Evolutionary conservation across 768 basidiomycete genomes (phyloP).

Genomic region (Hemileccinum impolitum): DNA sequence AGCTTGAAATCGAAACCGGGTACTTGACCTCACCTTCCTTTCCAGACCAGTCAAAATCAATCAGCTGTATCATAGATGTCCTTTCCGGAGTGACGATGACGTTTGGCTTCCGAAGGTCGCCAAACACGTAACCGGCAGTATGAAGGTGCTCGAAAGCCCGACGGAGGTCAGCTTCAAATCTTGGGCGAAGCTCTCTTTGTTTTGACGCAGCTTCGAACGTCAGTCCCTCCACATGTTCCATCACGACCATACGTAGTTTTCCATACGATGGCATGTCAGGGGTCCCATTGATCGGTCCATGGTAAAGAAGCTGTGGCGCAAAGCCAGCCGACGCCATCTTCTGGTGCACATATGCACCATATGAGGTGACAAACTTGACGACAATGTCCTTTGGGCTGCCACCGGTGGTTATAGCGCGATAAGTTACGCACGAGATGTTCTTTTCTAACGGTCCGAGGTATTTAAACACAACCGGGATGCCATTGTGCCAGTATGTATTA

Average conservation of each 20-base stretch:
- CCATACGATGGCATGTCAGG: slow-evolving; percentile 13
- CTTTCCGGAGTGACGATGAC: slow-evolving; percentile 24
- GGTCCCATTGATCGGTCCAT: slow-evolving; percentile 15
- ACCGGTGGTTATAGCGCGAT: slow-evolving; percentile 15
- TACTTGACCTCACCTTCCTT: slow-evolving; percentile 4
- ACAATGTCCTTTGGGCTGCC: slow-evolving; percentile 18
- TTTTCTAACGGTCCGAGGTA: slow-evolving; percentile 22
- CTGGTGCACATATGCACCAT: slow-evolving; percentile 31
- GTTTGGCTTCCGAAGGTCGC: slow-evolving; percentile 36
- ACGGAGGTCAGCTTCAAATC: slow-evolving; percentile 19
- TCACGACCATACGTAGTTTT: slow-evolving; percentile 35
- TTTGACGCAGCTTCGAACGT: not conserved
- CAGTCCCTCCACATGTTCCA: slow-evolving; percentile 33
- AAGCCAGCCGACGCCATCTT: slow-evolving; percentile 25
- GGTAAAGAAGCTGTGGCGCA: slow-evolving; percentile 33
- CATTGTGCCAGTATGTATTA: not conserved
- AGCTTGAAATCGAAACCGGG: not conserved
- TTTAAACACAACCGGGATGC: slow-evolving; percentile 8
- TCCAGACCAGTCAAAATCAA: slow-evolving; percentile 9
- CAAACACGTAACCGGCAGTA: slow-evolving; percentile 32
- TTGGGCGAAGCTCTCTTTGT: slow-evolving; percentile 4
- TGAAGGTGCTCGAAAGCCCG: slow-evolving; percentile 25
- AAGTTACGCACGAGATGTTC: slow-evolving; percentile 20
- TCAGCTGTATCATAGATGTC: not conserved
- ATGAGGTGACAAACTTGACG: slow-evolving; percentile 38